Evolutionary conservation across 768 basidiomycete genomes (phyloP).

Genomic region (Pleurotus pulmonarius): DNA sequence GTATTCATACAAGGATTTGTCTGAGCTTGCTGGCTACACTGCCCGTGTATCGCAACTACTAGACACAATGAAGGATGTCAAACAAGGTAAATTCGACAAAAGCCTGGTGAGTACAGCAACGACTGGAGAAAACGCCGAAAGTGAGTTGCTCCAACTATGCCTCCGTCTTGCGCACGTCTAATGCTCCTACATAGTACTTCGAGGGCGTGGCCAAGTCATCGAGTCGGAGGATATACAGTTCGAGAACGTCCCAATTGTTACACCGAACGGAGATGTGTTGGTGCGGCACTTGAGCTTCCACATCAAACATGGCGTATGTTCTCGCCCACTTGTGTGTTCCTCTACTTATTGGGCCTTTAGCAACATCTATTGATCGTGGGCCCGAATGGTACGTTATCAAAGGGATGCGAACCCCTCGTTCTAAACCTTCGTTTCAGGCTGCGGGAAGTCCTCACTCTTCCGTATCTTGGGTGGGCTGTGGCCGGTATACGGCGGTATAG

Average conservation of each 20-base stretch:
- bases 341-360: slow-evolving; percentile 33
- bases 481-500: slow-evolving; percentile 80
- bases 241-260: slow-evolving; percentile 91
- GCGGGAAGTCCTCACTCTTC: slow-evolving; percentile 90
- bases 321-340: background rate
- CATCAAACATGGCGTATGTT: slow-evolving; percentile 77
- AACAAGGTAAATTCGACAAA: slow-evolving; percentile 84
- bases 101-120: slow-evolving; percentile 73
- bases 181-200: slow-evolving; percentile 51
- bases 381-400: slow-evolving; percentile 65
- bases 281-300: slow-evolving; percentile 83
- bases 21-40: slow-evolving; percentile 95
- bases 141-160: slow-evolving; percentile 39
- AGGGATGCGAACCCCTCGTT: background rate
- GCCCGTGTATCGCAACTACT: slow-evolving; percentile 85
- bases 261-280: slow-evolving; percentile 92
- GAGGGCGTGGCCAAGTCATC: slow-evolving; percentile 73
- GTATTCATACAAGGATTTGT: slow-evolving; percentile 96
- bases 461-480: slow-evolving; percentile 96
- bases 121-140: slow-evolving; percentile 69
- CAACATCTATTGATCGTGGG: slow-evolving; percentile 92
- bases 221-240: slow-evolving; percentile 90
- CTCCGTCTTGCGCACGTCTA: background rate
- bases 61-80: slow-evolving; percentile 87
- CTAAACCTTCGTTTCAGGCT: slow-evolving; percentile 39